Conservation (phyloP, 495 filamentous ascomycete species). For the Aspergillus saccharolyticus region DNA sequence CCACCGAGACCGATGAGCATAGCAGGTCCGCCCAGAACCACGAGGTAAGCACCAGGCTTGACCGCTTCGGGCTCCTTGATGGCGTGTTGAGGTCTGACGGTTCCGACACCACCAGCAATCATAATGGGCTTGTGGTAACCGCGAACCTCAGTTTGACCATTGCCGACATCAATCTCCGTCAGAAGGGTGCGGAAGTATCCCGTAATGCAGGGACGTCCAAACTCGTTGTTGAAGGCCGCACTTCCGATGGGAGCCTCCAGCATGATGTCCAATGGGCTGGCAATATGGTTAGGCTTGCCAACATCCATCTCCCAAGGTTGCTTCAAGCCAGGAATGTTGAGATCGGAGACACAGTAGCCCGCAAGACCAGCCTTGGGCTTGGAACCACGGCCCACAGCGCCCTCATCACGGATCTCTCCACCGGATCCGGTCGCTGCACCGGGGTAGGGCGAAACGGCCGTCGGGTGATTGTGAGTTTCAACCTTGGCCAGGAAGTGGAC, state of each 20-base stretch:
- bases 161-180: conserved; percentile 55
- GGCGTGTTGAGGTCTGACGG: conserved; percentile 90
- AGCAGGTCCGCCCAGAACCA: conserved; percentile 90
- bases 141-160: conserved; percentile 63
- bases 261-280: conserved; percentile 94
- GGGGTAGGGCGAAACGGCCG: conserved; percentile 79
- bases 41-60: conserved; percentile 74
- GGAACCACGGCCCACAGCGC: conserved; percentile 87
- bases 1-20: conserved; percentile 97
- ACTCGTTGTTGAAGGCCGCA: conserved; percentile 96
- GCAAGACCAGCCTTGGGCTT: conserved; percentile 88
- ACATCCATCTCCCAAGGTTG: conserved; percentile 89
- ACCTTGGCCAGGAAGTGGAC: conserved; percentile 92
- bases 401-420: conserved; percentile 93
- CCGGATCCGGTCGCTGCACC: conserved; percentile 92
- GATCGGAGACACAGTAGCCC: conserved; percentile 91
- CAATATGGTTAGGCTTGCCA: conserved; percentile 86
- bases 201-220: conserved; percentile 83
- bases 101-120: conserved; percentile 94
- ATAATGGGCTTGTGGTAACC: conserved; percentile 99
- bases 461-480: conserved; percentile 97
- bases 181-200: conserved; percentile 90
- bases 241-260: conserved; percentile 91
- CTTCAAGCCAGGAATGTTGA: conserved; percentile 73
- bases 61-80: conserved; percentile 75